Base-by-base conservation (phyloP, 352 stramenopile species). In the Phytophthora pisi region DNA sequence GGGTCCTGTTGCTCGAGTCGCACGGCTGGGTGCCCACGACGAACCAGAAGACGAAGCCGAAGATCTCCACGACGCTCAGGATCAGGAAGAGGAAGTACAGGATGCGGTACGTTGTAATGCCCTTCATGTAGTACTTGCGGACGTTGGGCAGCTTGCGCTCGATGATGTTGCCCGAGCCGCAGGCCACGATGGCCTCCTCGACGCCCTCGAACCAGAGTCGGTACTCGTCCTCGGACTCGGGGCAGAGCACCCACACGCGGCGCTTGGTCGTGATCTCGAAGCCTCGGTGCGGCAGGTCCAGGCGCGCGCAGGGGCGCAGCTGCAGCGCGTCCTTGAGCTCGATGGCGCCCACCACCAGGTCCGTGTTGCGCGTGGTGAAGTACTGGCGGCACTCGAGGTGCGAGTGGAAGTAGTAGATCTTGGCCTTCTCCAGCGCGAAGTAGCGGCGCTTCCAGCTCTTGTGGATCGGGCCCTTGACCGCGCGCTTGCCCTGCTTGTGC, bases 371-470 rank as follows among this genome's bases (percentile, higher is more conserved):
- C 34, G 86, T 93, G 51, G 83, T 93, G 55, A 96, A 96, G 68
- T 94, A 96, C 72, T 93, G 86, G 2, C 88, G 86, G 55, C 88
- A 96, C 58, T 96, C 88, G 5, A 91, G 50, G 55, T 96, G 86
- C 42, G 76, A 91, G 64, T 95, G 88, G 73, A 96, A 96, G 74
- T 96, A 96, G 74, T 86, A 96, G 68, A 96, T 93, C 81, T 94
- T 94, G 70, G 86, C 80, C 63, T 93, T 93, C 66, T 96, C 88
- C 9, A 96, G 67, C 23, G 88, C 80, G 65, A 96, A 96, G 75
- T 95, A 96, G 28, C 88, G 88, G 10, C 85, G 84, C 58, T 93
- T 93, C 88, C 88, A 96, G 42, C 74, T 88, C 76, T 96, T 96
- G 81, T 94, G 86, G 65, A 96, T 86, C 6, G 88, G 88, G 0